These are phyloP conservation scores for Lanmaoa rubissima DNA, from an alignment of 768 basidiomycete species.

Conservation along the genomic window DNA sequence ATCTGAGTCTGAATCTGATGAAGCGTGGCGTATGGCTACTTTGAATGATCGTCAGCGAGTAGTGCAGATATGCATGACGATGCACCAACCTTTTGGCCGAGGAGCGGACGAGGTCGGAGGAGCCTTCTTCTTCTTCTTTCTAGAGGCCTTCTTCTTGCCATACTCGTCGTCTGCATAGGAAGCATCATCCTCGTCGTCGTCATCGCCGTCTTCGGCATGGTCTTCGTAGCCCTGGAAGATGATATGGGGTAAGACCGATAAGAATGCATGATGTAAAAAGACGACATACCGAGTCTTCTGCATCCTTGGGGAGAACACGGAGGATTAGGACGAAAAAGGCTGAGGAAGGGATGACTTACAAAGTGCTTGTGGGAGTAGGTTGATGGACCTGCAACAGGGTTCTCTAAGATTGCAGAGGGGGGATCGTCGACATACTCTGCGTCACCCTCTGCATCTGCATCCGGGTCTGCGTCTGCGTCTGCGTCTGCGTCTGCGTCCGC, in stretches of 20 bases:
- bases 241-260: conserved; percentile 34
- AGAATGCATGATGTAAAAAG: conserved; percentile 8
- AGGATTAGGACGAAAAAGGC: conserved; percentile 1
- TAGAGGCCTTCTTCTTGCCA: conserved; percentile 62
- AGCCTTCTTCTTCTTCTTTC: conserved; percentile 62
- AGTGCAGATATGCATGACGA: conserved; percentile 11
- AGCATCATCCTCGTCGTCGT: conserved; percentile 74
- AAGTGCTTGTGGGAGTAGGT: conserved; percentile 56
- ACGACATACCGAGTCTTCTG: conserved; percentile 32
- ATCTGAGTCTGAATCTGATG: conserved; percentile 83
- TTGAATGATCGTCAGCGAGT: conserved; percentile 14
- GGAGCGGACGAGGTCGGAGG: conserved; percentile 41
- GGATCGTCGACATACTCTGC: conserved; percentile 40
- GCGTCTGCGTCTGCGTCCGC: conserved; percentile 52
- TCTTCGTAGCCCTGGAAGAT: conserved; percentile 59
- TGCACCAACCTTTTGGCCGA: conserved; percentile 56
- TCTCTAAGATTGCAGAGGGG: conserved; percentile 36
- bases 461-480: conserved; percentile 58
- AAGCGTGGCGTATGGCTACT: conserved; percentile 54
- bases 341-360: conserved; percentile 41
- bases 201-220: conserved; percentile 52
- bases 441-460: conserved; percentile 42
- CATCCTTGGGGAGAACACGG: conserved; percentile 19
- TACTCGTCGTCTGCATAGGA: conserved; percentile 80
- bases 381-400: conserved; percentile 39